Percentiles rank a stretch among this genome's conserved stretches.
Conservation (phyloP, 148 eudicot genomes). For the Rhododendron vialii region DNA sequence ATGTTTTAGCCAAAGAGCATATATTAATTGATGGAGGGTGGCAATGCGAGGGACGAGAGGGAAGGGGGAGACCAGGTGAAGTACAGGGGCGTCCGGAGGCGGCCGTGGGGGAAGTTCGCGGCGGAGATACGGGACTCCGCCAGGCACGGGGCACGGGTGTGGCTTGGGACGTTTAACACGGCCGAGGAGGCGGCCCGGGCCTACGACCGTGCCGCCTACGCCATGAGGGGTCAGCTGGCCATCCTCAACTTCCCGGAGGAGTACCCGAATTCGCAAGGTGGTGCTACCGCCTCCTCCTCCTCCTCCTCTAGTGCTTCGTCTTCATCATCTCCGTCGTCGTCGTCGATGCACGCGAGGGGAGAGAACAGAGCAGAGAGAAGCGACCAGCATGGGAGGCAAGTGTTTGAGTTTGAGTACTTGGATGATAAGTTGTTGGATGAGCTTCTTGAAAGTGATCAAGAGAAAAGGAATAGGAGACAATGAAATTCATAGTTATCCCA, state of each 20-base stretch:
- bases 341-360: background rate
- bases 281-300: background rate
- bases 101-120: slow-evolving; percentile 93
- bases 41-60: slow-evolving; percentile 17
- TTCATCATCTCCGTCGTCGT: slow-evolving; percentile 11
- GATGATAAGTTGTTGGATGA: slow-evolving; percentile 77
- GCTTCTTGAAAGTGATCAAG: slow-evolving; percentile 41
- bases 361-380: background rate
- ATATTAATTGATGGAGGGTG: background rate
- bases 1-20: background rate
- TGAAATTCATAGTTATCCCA: slow-evolving; percentile 10
- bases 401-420: slow-evolving; percentile 63
- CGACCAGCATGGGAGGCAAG: slow-evolving; percentile 23
- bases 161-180: slow-evolving; percentile 76
- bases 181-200: slow-evolving; percentile 88
- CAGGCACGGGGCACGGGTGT: slow-evolving; percentile 64
- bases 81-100: slow-evolving; percentile 63
- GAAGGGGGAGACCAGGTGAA: slow-evolving; percentile 40
- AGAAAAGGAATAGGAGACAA: slow-evolving; percentile 16
- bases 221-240: slow-evolving; percentile 72
- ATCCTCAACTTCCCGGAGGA: slow-evolving; percentile 75
- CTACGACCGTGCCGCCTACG: slow-evolving; percentile 73
- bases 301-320: slow-evolving; percentile 3
- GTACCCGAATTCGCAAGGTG: slow-evolving; percentile 39
- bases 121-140: slow-evolving; percentile 76